These are phyloP conservation scores for Waltiozyma solani DNA, from an alignment of 1,139 yeast species.

Conservation along the genomic window DNA sequence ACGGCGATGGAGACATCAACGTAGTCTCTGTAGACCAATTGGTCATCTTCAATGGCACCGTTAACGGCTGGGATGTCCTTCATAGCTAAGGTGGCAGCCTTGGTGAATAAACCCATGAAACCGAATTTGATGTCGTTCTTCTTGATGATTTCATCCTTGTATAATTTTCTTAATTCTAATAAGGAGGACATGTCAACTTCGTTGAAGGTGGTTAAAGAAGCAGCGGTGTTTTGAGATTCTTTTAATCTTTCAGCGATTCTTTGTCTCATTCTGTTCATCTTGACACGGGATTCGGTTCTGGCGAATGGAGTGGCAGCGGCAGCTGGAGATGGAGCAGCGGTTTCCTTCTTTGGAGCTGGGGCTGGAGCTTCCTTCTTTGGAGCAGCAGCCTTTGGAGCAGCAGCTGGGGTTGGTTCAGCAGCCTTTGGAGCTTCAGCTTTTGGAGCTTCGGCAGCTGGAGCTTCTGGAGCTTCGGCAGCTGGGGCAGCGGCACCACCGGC, in stretches of 20 bases:
- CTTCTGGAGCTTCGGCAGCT: slow-evolving; percentile 21
- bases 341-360: no score
- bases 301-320: slow-evolving; percentile 36
- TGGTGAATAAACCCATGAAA: slow-evolving; percentile 97
- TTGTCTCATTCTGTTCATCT: slow-evolving; percentile 99
- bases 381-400: slow-evolving; percentile 19
- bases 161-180: slow-evolving; percentile 90
- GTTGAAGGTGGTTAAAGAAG: slow-evolving; percentile 94
- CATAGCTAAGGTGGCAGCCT: slow-evolving; percentile 89
- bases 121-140: slow-evolving; percentile 94
- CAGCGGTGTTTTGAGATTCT: slow-evolving; percentile 99
- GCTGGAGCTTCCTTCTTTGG: slow-evolving; percentile 11
- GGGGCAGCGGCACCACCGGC: slow-evolving; percentile 39
- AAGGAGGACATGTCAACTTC: slow-evolving; percentile 95
- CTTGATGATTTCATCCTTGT: slow-evolving; percentile 94
- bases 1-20: slow-evolving; percentile 95
- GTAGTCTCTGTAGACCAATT: slow-evolving; percentile 93
- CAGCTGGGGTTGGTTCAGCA: slow-evolving; percentile 6
- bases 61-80: slow-evolving; percentile 93
- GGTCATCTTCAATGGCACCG: slow-evolving; percentile 92
- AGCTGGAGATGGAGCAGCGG: slow-evolving; percentile 25
- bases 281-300: slow-evolving; percentile 85
- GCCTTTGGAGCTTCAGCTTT: slow-evolving; percentile 19
- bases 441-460: slow-evolving; percentile 19
- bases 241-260: slow-evolving; percentile 98